Evolutionary conservation across 805 yeast genomes (phyloP).

Genomic region (Yamadazyma scolyti): DNA sequence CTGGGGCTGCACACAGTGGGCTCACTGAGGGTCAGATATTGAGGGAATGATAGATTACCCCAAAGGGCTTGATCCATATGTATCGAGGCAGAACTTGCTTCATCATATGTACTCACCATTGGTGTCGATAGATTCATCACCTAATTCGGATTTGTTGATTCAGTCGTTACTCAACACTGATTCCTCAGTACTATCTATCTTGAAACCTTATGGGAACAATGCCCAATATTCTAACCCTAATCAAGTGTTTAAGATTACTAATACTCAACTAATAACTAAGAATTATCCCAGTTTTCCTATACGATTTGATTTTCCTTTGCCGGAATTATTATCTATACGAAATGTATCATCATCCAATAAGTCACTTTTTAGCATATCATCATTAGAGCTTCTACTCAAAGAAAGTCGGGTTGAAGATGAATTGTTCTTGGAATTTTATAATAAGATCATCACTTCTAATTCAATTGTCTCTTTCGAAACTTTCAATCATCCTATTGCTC

Average conservation of each 20-base stretch:
- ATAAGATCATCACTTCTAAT: slow-evolving; percentile 55
- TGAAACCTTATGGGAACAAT: slow-evolving; percentile 55
- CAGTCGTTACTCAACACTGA: slow-evolving; percentile 35
- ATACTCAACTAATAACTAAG: slow-evolving; percentile 47
- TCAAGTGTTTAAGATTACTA: slow-evolving; percentile 47
- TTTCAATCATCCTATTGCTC: slow-evolving; percentile 80
- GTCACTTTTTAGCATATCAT: slow-evolving; percentile 32
- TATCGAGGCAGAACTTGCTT: slow-evolving; percentile 36
- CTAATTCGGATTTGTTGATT: slow-evolving; percentile 42
- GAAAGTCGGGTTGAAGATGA: slow-evolving; percentile 16
- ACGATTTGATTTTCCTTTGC: slow-evolving; percentile 45
- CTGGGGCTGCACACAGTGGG: no score
- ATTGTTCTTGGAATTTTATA: slow-evolving; percentile 54
- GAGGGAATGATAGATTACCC: slow-evolving; percentile 25
- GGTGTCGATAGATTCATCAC: slow-evolving; percentile 47
- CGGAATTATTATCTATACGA: slow-evolving; percentile 34
- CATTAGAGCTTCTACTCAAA: slow-evolving; percentile 28
- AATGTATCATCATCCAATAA: slow-evolving; percentile 12
- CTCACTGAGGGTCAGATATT: no score
- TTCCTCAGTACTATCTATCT: slow-evolving; percentile 42
- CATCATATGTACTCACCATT: slow-evolving; percentile 51
- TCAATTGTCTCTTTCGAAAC: slow-evolving; percentile 75
- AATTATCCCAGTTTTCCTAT: slow-evolving; percentile 53
- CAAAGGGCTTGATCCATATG: slow-evolving; percentile 35
- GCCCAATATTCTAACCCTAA: slow-evolving; percentile 38